A percentile compares a stretch with the other conserved stretches of the same genome.
Conservation (phyloP, 2,329 filamentous ascomycete species). For the Dactylellina parvicollis region DNA sequence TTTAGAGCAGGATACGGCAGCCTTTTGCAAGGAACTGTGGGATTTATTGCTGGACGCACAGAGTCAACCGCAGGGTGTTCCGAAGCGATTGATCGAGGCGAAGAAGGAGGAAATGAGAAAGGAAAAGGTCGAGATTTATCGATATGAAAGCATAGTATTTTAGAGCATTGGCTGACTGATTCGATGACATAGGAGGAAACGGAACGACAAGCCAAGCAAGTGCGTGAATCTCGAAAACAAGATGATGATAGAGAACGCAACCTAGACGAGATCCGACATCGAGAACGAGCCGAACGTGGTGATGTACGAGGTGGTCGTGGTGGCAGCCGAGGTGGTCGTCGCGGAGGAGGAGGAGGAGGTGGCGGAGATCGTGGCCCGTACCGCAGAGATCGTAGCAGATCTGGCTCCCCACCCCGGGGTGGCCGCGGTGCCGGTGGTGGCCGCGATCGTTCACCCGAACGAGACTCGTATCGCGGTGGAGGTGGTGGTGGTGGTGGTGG, state of each 20-base stretch:
- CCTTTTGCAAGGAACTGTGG: slow-evolving; percentile 95
- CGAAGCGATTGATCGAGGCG: slow-evolving; percentile 91
- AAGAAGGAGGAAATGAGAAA: slow-evolving; percentile 96
- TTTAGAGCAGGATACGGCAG: slow-evolving; percentile 86
- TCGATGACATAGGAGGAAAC: slow-evolving; percentile 74
- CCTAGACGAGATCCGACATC: slow-evolving; percentile 73
- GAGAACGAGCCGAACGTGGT: slow-evolving; percentile 64
- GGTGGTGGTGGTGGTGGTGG: slow-evolving; percentile 62
- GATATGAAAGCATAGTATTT: neutral
- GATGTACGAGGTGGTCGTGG: slow-evolving; percentile 63
- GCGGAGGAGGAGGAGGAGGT: slow-evolving; percentile 63
- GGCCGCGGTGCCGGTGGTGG: slow-evolving; percentile 62
- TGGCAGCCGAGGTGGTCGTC: slow-evolving; percentile 58
- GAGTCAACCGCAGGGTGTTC: slow-evolving; percentile 85
- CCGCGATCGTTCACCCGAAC: slow-evolving; percentile 58
- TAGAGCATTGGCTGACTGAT: neutral
- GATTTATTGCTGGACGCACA: slow-evolving; percentile 90
- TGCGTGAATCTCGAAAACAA: slow-evolving; percentile 75
- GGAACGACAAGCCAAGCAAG: slow-evolving; percentile 80
- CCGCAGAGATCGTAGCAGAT: slow-evolving; percentile 63
- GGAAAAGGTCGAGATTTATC: slow-evolving; percentile 77
- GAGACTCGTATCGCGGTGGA: slow-evolving; percentile 61
- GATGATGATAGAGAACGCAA: slow-evolving; percentile 77
- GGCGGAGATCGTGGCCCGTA: slow-evolving; percentile 58
- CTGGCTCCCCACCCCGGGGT: slow-evolving; percentile 62